These are phyloP conservation scores for Immersiporthe knoxdaviesiana DNA, from an alignment of 2,329 filamentous ascomycete species.

Conservation along the genomic window DNA sequence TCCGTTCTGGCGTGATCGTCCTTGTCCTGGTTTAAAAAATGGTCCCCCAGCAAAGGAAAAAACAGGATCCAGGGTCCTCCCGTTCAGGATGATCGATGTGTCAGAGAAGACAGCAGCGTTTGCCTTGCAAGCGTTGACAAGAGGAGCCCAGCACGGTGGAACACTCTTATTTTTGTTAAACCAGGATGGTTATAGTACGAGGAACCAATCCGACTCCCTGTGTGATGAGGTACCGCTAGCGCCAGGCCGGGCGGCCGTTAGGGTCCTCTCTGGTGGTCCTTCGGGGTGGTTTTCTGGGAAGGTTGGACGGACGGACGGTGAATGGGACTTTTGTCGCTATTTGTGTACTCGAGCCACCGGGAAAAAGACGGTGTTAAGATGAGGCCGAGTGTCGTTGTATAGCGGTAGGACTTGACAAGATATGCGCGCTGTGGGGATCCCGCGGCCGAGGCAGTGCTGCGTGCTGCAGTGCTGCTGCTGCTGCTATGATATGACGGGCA, in stretches of 20 bases:
- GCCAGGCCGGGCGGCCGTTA: conserved; percentile 20
- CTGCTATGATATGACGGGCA: not conserved
- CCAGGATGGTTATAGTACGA: conserved; percentile 12
- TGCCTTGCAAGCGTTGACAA: not conserved
- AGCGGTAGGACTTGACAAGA: conserved; percentile 3
- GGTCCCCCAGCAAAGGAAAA: not conserved
- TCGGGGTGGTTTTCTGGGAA: not conserved
- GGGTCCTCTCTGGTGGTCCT: conserved; percentile 15
- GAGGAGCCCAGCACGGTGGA: conserved; percentile 2
- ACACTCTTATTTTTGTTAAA: not conserved
- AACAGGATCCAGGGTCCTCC: conserved; percentile 2
- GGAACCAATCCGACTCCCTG: conserved; percentile 20
- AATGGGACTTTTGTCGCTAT: not conserved
- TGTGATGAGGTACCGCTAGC: conserved; percentile 25
- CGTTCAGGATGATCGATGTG: not conserved
- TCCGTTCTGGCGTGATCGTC: conserved; percentile 12
- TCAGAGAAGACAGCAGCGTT: not conserved
- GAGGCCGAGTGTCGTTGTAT: conserved; percentile 16
- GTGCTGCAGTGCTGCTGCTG: no score
- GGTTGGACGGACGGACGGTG: not conserved
- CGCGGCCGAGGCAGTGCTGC: conserved; percentile 13
- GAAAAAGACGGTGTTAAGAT: conserved; percentile 18
- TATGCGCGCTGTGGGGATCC: conserved; percentile 18
- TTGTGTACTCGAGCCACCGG: not conserved
- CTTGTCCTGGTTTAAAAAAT: not conserved